Percentiles rank a stretch among this genome's conserved stretches.
phyloP scores from a whole-genome alignment of 108 stramenopile species.

The Phaeodactylum tricornutum region DNA sequence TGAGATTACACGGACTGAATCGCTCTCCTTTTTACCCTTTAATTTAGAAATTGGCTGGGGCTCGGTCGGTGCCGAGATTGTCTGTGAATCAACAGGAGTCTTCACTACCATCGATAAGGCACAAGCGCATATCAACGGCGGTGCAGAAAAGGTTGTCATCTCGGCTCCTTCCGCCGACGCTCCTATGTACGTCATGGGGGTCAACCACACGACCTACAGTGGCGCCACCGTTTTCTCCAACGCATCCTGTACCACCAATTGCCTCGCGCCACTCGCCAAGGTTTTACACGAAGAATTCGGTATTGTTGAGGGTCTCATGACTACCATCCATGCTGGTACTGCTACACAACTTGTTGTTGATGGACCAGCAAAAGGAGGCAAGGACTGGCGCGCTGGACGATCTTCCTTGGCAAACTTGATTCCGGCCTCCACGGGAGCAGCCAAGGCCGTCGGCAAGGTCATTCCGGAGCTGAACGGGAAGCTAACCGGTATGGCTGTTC shows the following conservation, averaged over 20 bases:
- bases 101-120: constrained; percentile 91
- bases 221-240: constrained; percentile 89
- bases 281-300: constrained; percentile 94
- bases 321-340: constrained; percentile 96
- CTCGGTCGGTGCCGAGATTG: constrained; percentile 75
- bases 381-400: constrained; percentile 83
- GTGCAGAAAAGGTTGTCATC: constrained; percentile 95
- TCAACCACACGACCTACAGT: constrained; percentile 83
- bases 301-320: constrained; percentile 97
- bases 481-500: constrained; percentile 89
- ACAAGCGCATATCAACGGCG: constrained; percentile 78
- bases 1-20: not conserved
- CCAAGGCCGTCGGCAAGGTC: constrained; percentile 89
- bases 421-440: constrained; percentile 93
- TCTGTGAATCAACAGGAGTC: constrained; percentile 96
- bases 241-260: constrained; percentile 99
- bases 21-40: not conserved
- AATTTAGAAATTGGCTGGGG: constrained; percentile 87
- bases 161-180: constrained; percentile 88
- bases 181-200: constrained; percentile 99
- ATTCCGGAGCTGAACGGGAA: constrained; percentile 71
- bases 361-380: constrained; percentile 84
- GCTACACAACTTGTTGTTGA: constrained; percentile 97
- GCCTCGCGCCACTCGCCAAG: constrained; percentile 97
- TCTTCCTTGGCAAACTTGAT: constrained; percentile 80